phyloP scores from a whole-genome alignment of 140 eudicot genomes.

The Stevia rebaudiana region DNA sequence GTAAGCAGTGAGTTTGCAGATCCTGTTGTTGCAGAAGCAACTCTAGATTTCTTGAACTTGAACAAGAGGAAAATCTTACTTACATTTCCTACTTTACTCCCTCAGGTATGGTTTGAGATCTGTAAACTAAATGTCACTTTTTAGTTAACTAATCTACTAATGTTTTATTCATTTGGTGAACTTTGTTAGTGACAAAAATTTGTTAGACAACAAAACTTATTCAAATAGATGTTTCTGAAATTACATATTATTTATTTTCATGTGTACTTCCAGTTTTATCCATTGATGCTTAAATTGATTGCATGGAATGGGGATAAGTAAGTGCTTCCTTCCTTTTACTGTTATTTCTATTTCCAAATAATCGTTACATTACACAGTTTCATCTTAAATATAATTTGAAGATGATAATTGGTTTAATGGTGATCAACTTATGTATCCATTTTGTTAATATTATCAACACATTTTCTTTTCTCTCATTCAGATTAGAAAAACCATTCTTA shows the following conservation, averaged over 20 bases:
- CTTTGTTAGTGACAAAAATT: background rate
- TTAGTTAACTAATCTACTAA: background rate
- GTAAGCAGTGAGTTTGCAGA: slow-evolving; percentile 94
- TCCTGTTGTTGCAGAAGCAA: slow-evolving; percentile 83
- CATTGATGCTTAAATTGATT: slow-evolving; percentile 78
- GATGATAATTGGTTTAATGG: background rate
- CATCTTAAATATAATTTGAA: slow-evolving; percentile 6
- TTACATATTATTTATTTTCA: background rate
- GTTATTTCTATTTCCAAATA: background rate
- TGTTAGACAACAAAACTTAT: background rate
- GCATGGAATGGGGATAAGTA: slow-evolving; percentile 98
- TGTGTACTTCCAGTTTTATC: slow-evolving; percentile 60
- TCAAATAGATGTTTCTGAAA: background rate
- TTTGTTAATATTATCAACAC: background rate
- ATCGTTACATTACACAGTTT: background rate
- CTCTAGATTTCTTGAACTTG: slow-evolving; percentile 60
- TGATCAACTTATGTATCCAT: background rate
- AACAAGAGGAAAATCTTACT: slow-evolving; percentile 59
- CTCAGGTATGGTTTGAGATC: slow-evolving; percentile 50
- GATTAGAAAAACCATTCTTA: slow-evolving; percentile 63
- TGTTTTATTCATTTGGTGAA: background rate
- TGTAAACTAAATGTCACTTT: background rate
- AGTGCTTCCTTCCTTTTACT: slow-evolving; percentile 26
- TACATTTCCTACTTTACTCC: slow-evolving; percentile 71
- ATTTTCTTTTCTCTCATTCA: slow-evolving; percentile 17